phyloP scores from a whole-genome alignment of 768 basidiomycete genomes.

The Leccinum boreale region DNA sequence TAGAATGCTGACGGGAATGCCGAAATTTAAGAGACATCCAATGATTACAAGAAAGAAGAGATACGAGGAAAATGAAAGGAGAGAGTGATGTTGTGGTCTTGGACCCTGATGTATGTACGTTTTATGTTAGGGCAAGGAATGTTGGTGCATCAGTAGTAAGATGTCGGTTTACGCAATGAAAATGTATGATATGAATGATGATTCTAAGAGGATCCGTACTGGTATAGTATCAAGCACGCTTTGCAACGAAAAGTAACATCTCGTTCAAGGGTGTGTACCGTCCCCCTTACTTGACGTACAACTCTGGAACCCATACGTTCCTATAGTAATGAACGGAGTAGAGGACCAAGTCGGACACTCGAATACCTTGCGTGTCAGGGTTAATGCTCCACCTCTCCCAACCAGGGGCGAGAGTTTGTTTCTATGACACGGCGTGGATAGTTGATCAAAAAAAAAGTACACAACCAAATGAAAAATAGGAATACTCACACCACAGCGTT shows the following conservation, averaged over 20 bases:
- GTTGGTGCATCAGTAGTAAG: background rate
- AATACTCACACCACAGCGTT: background rate
- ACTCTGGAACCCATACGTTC: background rate
- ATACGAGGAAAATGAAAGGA: no score
- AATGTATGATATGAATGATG: background rate
- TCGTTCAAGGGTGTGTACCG: no score
- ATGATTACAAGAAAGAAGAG: no score
- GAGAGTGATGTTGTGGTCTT: no score
- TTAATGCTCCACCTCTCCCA: background rate
- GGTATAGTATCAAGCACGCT: no score
- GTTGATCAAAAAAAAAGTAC: background rate
- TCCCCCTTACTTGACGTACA: background rate
- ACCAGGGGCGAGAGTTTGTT: background rate
- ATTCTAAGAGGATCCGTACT: background rate
- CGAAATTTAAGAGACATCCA: no score
- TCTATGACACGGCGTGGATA: background rate
- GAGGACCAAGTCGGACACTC: background rate
- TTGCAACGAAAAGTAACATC: no score
- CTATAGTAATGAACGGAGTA: background rate
- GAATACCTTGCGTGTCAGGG: background rate
- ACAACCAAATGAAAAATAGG: background rate
- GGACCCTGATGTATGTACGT: no score
- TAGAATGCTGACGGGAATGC: background rate
- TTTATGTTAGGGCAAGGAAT: background rate
- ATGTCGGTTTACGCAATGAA: background rate